Evolutionary conservation across 306 rosid genomes (phyloP).

Genomic region (Ceratonia siliqua): DNA sequence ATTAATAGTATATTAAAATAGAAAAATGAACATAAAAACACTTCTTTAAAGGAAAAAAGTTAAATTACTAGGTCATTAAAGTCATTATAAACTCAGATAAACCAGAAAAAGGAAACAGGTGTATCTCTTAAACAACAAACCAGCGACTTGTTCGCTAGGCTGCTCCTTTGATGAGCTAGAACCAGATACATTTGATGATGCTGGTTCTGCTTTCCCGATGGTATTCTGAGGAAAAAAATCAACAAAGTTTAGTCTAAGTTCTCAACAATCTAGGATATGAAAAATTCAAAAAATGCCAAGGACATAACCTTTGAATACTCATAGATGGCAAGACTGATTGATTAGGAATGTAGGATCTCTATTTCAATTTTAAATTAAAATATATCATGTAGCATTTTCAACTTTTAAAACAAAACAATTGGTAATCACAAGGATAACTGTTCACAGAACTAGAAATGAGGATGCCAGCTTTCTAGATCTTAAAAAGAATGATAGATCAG

Average conservation of each 20-base stretch:
- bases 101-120: not conserved
- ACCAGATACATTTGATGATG: constrained; percentile 61
- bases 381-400: not conserved
- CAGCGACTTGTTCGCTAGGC: constrained; percentile 48
- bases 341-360: constrained; percentile 10
- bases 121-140: constrained; percentile 41
- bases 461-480: constrained; percentile 1
- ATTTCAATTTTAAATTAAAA: not conserved
- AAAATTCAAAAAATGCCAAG: constrained; percentile 4
- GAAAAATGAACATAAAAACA: not conserved
- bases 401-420: not conserved
- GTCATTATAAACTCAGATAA: constrained; percentile 25
- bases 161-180: constrained; percentile 70
- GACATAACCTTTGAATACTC: not conserved
- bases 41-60: not conserved
- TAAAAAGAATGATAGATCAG: constrained; percentile 10
- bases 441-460: not conserved
- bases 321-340: not conserved
- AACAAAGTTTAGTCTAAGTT: constrained; percentile 24
- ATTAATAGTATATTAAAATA: not conserved
- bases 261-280: not conserved
- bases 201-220: constrained; percentile 48
- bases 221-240: constrained; percentile 45
- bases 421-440: not conserved
- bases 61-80: not conserved